Percentiles rank a stretch among this genome's conserved stretches.
Evolutionary conservation across 805 yeast species (phyloP).

Genomic region (Metschnikowia anglica): DNA sequence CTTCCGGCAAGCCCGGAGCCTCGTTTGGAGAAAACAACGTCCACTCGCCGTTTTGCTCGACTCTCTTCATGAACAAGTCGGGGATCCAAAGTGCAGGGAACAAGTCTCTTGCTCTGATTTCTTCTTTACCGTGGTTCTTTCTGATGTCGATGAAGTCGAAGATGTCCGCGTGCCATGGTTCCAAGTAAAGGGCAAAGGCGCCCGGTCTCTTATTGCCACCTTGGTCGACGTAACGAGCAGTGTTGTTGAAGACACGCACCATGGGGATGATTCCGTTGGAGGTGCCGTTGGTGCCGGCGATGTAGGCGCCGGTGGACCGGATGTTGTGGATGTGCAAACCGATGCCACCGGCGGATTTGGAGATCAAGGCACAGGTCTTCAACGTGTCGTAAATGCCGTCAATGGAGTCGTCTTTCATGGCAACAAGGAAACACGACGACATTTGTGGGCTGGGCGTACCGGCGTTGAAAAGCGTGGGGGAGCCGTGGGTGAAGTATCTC

Average conservation of each 20-base stretch:
- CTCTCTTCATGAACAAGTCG: constrained; percentile 61
- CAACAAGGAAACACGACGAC: constrained; percentile 63
- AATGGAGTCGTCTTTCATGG: constrained; percentile 62
- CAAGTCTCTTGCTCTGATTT: constrained; percentile 60
- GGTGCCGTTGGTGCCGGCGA: constrained; percentile 63
- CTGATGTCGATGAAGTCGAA: constrained; percentile 59
- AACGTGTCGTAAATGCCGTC: constrained; percentile 63
- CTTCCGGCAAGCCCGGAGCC: constrained; percentile 56
- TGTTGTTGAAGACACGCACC: constrained; percentile 62
- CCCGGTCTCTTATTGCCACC: constrained; percentile 69
- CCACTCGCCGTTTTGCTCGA: constrained; percentile 56
- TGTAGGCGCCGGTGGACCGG: constrained; percentile 58
- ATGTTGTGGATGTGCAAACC: constrained; percentile 62
- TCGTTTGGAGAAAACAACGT: constrained; percentile 59
- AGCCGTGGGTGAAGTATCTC: constrained; percentile 59
- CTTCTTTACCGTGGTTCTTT: constrained; percentile 65
- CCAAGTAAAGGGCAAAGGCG: constrained; percentile 59
- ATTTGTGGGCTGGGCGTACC: constrained; percentile 61
- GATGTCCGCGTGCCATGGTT: constrained; percentile 64
- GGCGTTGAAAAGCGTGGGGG: constrained; percentile 61
- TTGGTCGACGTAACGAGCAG: constrained; percentile 64
- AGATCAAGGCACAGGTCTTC: constrained; percentile 60
- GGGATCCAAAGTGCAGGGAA: constrained; percentile 66
- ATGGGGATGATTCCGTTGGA: constrained; percentile 63
- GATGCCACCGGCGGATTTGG: constrained; percentile 64